phyloP scores from a whole-genome alignment of 257 asterid species.

The Datura wrightii region DNA sequence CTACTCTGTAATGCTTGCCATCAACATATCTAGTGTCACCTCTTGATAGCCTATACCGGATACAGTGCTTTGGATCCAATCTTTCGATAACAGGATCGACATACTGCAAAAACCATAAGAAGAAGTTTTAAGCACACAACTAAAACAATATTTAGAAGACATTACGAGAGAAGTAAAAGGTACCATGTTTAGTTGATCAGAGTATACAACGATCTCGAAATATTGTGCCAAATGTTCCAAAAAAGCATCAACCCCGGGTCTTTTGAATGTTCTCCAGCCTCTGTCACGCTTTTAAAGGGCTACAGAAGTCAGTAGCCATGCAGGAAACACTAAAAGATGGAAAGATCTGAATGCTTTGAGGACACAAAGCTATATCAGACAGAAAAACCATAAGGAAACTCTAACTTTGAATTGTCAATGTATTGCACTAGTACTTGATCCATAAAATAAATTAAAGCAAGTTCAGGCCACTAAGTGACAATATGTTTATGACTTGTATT shows the following conservation, averaged over 20 bases:
- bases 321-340: background rate
- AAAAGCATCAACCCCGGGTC: slow-evolving; percentile 97
- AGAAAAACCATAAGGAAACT: background rate
- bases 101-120: slow-evolving; percentile 60
- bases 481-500: background rate
- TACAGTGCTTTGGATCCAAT: slow-evolving; percentile 74
- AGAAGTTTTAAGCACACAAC: slow-evolving; percentile 19
- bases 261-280: slow-evolving; percentile 95
- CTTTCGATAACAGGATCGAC: slow-evolving; percentile 83
- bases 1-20: slow-evolving; percentile 91
- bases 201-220: slow-evolving; percentile 75
- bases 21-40: slow-evolving; percentile 76
- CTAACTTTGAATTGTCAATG: background rate
- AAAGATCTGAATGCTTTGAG: slow-evolving; percentile 3
- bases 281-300: slow-evolving; percentile 71
- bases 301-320: slow-evolving; percentile 29
- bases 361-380: background rate
- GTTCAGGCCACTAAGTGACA: background rate
- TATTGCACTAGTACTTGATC: background rate
- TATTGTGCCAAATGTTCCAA: slow-evolving; percentile 83
- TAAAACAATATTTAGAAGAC: slow-evolving; percentile 5
- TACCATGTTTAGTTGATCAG: slow-evolving; percentile 80
- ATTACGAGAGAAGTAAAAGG: slow-evolving; percentile 7
- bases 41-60: slow-evolving; percentile 78
- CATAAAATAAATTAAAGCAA: slow-evolving; percentile 20